Evolutionary conservation across 140 eudicot species (phyloP), one percentile per base, ranked within the genome.

Genomic region (Erigeron philadelphicus): DNA sequence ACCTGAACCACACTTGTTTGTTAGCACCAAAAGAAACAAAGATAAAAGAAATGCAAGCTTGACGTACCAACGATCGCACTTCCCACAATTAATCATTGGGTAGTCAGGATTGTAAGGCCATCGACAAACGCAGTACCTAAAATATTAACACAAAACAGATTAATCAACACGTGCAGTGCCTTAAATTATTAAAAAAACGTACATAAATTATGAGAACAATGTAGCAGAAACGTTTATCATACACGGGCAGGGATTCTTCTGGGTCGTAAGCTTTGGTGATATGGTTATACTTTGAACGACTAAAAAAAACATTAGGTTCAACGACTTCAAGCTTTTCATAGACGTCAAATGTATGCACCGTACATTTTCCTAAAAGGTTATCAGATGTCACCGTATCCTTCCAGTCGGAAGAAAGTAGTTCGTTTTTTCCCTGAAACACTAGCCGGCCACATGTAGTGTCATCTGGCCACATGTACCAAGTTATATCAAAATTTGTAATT

Each of bases 371-470:
- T n/a, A n/a, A 8, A 18, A 64, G 15, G 68, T 54, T 1, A 64
- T 64, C 68, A 3, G 18, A 5, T 40, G 7, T 64, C 68, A 64
- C 68, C 6, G 7, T 7, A 64, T 15, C n/a, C 15, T 1, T 4
- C 7, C 10, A 10, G 42, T 61, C 9, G 9, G 5, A 11, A 61
- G 17, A 61, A 61, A 61, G 67, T 40, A 61, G 7, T 11, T 61
- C 69, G 15, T 64, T 64, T 42, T 64, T 64, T 64, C 54, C 69
- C 18, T 64, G 69, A 64, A 64, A 64, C 54, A n/a, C n/a, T 64
- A 42, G 69, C 69, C 69, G 7, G 35, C 69, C 69, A 64, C 1
- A 64, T 42, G 13, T 4, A 44, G 69, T 64, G n/a, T 64, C 54
- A n/a, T 64, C 69, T 64, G 54, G 69, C 0, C 25, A 21, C 1